A percentile compares a stretch with the other conserved stretches of the same genome.
phyloP scores from a whole-genome alignment of 805 yeast species.

The Schwanniomyces sp. region DNA sequence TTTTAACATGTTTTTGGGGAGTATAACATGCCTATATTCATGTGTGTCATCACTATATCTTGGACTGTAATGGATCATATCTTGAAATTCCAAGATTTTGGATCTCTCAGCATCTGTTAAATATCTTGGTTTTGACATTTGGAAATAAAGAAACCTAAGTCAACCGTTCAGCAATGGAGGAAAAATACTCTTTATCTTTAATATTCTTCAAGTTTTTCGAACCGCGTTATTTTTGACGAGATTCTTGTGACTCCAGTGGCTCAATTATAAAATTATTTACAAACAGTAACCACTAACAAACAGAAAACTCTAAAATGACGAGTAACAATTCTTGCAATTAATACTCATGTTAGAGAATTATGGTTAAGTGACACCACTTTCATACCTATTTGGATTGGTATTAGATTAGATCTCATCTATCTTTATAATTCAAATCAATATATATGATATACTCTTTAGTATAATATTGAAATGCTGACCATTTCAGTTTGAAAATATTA shows the following conservation, averaged over 20 bases:
- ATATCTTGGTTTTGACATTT: conserved; percentile 59
- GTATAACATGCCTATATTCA: conserved; percentile 95
- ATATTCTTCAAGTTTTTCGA: background rate
- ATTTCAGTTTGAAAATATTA: no score
- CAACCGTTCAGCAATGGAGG: background rate
- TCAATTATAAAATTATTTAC: background rate
- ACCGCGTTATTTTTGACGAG: background rate
- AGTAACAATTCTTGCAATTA: no score
- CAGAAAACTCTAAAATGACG: no score
- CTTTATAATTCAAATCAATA: no score
- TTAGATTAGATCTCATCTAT: no score
- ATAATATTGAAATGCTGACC: no score
- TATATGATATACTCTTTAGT: no score
- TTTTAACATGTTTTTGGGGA: conserved; percentile 94
- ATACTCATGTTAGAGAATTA: no score
- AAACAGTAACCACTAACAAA: no score
- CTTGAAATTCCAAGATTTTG: conserved; percentile 86
- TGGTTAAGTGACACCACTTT: no score
- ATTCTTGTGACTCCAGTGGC: background rate
- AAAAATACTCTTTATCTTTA: background rate
- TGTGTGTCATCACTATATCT: conserved; percentile 87
- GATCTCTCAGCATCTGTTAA: conserved; percentile 82
- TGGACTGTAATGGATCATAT: conserved; percentile 91
- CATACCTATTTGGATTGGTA: no score
- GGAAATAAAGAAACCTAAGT: background rate